Evolutionary conservation across 495 filamentous ascomycete species (phyloP), one percentile per base, ranked within the genome.

Genomic region (Penicillium lagena): DNA sequence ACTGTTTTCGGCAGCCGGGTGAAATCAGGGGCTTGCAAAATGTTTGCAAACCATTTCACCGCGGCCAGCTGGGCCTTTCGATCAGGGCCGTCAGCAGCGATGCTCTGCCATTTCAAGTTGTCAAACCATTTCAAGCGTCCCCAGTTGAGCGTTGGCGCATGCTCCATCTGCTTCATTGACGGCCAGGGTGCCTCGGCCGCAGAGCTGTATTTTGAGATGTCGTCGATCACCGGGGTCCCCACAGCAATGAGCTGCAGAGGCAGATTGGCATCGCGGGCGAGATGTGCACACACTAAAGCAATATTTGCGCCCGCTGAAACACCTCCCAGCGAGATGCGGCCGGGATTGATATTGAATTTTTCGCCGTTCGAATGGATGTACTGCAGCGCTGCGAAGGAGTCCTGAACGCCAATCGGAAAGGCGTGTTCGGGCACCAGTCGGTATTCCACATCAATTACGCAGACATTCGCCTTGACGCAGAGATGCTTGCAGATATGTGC

Each of bases 391-490:
- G 67, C 65, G 59, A 69, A 75, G 5, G 63, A 71, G 38, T 76
- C 73, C 42, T 72, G 56, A 15, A 75, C 57, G 39, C 66, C 62
- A 44, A 71, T 74, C 4, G 68, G 71, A 51, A 69, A 77, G 12
- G 62, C 50, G 12, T 56, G 42, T 50, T 77, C 73, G 14, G 75
- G 72, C 6, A 68, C 70, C 5, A 69, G 66, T n/a, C 73, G 68
- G 47, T 78, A 78, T 29, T 66, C 64, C n/a, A 78, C 67, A 40
- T 78, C 75, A 17, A 78, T 71, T 12, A 72, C 55, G 42, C 71
- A 75, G 1, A 75, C 52, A 14, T 63, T 47, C 0, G 64, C 64
- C 29, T 76, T 59, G 32, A 46, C 53, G 37, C 47, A 46, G 29
- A 62, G 49, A 42, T 62, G 59, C 41, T 59, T 59, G 53, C 56